Percentiles rank a stretch among this genome's conserved stretches.
phyloP scores from a whole-genome alignment of 768 basidiomycete species.

The Tulasnella sp. region DNA sequence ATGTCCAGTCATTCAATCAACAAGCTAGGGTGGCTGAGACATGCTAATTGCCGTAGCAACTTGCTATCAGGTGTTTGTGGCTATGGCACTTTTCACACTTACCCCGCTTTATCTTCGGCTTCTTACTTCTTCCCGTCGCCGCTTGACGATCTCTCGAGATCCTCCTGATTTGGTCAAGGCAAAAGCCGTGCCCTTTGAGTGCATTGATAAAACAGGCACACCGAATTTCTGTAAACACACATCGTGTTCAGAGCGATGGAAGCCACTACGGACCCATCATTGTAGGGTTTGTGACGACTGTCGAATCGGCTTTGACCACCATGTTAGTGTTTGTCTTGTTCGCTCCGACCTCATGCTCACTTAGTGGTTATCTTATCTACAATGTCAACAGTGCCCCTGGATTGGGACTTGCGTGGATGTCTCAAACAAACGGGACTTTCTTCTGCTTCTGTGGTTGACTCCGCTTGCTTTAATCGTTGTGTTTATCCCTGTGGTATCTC shows the following conservation, averaged over 20 bases:
- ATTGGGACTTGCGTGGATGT: conserved; percentile 27
- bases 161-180: not conserved
- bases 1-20: not conserved
- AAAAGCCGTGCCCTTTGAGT: conserved; percentile 17
- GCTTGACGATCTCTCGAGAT: not conserved
- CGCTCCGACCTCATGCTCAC: not conserved
- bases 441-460: conserved; percentile 22
- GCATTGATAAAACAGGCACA: conserved; percentile 15
- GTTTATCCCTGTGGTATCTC: conserved; percentile 10
- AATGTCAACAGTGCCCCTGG: conserved; percentile 2
- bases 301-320: conserved; percentile 28
- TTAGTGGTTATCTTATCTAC: not conserved
- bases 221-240: conserved; percentile 24
- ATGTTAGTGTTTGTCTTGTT: conserved; percentile 23
- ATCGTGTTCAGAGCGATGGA: conserved; percentile 25
- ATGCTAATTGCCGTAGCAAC: not conserved
- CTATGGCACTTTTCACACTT: not conserved
- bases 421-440: conserved; percentile 22
- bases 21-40: not conserved
- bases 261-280: conserved; percentile 28
- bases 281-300: conserved; percentile 26
- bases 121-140: not conserved
- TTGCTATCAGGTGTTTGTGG: not conserved
- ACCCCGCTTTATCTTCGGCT: not conserved
- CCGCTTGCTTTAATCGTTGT: conserved; percentile 20